A percentile compares a stretch with the other conserved stretches of the same genome.
These are phyloP conservation scores for Dryas alaskensis DNA, from an alignment of 306 rosid species.

Conservation along the genomic window DNA sequence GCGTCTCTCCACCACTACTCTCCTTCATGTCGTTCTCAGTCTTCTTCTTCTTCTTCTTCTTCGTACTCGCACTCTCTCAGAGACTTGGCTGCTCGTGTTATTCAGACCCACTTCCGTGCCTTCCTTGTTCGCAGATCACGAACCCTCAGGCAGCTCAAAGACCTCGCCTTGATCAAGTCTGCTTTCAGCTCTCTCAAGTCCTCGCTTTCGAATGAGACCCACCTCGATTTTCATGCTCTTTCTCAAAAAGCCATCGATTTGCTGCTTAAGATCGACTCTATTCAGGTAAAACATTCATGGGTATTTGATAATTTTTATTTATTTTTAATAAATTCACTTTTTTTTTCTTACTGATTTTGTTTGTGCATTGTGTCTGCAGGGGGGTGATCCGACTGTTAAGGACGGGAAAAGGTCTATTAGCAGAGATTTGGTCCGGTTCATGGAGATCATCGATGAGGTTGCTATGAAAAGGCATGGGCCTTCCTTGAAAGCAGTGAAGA, in stretches of 20 bases:
- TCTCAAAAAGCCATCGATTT: constrained; percentile 56
- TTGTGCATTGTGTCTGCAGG: constrained; percentile 33
- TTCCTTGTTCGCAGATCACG: constrained; percentile 84
- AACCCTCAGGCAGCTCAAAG: constrained; percentile 76
- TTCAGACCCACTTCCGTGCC: constrained; percentile 81
- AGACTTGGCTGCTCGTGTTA: constrained; percentile 61
- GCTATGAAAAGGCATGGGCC: constrained; percentile 44
- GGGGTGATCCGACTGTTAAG: constrained; percentile 58
- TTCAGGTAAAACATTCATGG: constrained; percentile 50
- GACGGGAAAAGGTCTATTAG: constrained; percentile 63
- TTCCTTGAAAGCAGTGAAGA: constrained; percentile 41
- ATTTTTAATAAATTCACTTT: not conserved
- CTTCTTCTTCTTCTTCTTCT: not conserved
- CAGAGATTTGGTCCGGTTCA: constrained; percentile 62
- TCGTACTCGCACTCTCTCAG: constrained; percentile 46
- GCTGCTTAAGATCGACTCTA: constrained; percentile 67
- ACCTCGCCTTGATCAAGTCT: constrained; percentile 69
- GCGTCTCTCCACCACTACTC: constrained; percentile 51
- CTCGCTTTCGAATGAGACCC: constrained; percentile 35
- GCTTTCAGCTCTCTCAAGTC: constrained; percentile 53
- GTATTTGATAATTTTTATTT: not conserved
- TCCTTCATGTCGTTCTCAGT: constrained; percentile 4
- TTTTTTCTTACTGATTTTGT: not conserved
- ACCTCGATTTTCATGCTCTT: constrained; percentile 46
- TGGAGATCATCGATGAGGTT: constrained; percentile 66